Evolutionary conservation across 148 eudicot species (phyloP), one percentile per base, ranked within the genome.

Genomic region (Rhododendron simsii): DNA sequence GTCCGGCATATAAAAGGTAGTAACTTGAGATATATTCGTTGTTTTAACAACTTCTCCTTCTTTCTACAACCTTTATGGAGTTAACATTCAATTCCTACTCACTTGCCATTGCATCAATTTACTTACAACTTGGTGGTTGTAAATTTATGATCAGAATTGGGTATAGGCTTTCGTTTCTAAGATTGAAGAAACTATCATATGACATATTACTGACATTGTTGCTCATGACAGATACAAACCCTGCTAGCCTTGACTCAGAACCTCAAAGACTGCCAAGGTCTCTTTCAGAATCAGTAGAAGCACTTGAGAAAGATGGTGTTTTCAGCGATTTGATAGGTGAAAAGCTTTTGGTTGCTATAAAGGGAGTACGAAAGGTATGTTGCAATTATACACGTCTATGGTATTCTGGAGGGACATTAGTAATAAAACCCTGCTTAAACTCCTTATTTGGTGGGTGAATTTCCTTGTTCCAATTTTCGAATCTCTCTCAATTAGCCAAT

Each of bases 351-450:
- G 83, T 87, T 21, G 98, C 98, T 78, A 90, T 95, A 73, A 92
- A 82, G 90, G 98, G 92, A 86, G 92, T 98, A 76, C 87, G 96
- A 30, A 93, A 94, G 98, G 99, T 95, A 92, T 63, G 85, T 82
- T 76, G 59, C 5, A 63, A 20, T 41, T 81, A 5, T 75, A 4
- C 15, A 23, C 30, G 51, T 20, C 11, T 59, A 2, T 2, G n/a
- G 82, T 48, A 26, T 26, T 79, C 59, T 77, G 18, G 14, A 51
- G 39, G 33, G 37, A 57, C 41, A 23, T 81, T 18, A 35, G 41
- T 33, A 13, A 9, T 41, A 71, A 71, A 71, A 48, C 51, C 51
- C 51, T 12, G 51, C 51, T 48, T 48, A 48, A 48, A 48, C 57
- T 57, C 63, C 23, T 15, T 57, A 5, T 57, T 57, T 57, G 5